Evolutionary conservation across 179 eudicot genomes (phyloP).

Genomic region (Drosera spatulata): DNA sequence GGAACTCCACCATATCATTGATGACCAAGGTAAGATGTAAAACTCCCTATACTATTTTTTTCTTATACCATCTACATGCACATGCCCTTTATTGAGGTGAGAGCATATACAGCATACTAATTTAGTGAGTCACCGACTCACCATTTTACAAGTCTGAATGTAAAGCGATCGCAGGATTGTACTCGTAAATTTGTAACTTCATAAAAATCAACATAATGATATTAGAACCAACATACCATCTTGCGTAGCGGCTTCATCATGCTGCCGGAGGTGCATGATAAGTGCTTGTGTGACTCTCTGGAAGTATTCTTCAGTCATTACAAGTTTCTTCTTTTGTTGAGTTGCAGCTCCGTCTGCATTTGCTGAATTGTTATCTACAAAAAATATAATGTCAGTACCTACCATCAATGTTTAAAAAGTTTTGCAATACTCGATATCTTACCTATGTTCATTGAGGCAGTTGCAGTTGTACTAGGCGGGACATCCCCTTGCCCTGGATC

Average conservation of each 20-base stretch:
- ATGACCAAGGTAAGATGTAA: no score
- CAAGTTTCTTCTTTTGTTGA: slow-evolving; percentile 52
- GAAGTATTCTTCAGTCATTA: slow-evolving; percentile 76
- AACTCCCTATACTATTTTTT: no score
- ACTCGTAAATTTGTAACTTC: not conserved
- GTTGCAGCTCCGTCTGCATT: slow-evolving; percentile 28
- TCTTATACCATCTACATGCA: no score
- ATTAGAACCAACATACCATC: slow-evolving; percentile 31
- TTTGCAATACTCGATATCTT: slow-evolving; percentile 1
- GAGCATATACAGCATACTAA: no score
- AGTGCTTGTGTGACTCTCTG: slow-evolving; percentile 86
- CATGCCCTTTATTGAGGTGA: no score
- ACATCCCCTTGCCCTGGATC: slow-evolving; percentile 37
- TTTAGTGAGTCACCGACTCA: no score
- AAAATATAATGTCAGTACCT: not conserved
- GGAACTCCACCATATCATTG: no score
- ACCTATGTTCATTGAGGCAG: slow-evolving; percentile 40
- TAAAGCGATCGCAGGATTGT: no score
- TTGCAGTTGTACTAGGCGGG: slow-evolving; percentile 18
- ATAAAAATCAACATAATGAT: not conserved
- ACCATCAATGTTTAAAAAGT: not conserved
- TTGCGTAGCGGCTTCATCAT: slow-evolving; percentile 48
- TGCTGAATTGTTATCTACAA: slow-evolving; percentile 29
- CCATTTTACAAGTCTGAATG: no score
- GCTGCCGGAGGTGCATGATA: slow-evolving; percentile 84